Percentiles rank a stretch among this genome's conserved stretches.
Conservation (phyloP, 331 rosid genomes). For the Erythrophleum ivorense region DNA sequence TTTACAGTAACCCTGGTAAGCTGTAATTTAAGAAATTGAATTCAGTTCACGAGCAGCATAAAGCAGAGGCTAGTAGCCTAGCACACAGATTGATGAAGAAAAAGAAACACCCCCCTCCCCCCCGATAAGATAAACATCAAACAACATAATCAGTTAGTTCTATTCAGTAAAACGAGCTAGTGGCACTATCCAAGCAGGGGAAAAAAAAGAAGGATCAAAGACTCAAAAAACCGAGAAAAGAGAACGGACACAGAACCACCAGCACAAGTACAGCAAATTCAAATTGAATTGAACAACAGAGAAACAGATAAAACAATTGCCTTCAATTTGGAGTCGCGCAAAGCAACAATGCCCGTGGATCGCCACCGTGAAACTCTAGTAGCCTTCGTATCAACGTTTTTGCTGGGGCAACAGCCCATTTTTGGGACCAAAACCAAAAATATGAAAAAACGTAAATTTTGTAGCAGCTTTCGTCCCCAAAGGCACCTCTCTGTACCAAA, state of each 20-base stretch:
- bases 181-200: not conserved
- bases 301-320: slow-evolving; percentile 40
- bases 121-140: not conserved
- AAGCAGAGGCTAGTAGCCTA: not conserved
- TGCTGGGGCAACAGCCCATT: slow-evolving; percentile 86
- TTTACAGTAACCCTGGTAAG: not conserved
- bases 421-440: not conserved
- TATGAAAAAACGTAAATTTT: not conserved
- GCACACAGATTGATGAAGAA: not conserved
- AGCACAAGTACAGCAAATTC: not conserved
- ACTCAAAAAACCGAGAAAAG: not conserved
- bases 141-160: not conserved
- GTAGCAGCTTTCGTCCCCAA: not conserved
- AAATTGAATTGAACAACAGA: not conserved
- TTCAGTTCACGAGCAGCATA: not conserved
- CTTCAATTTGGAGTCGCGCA: slow-evolving; percentile 96
- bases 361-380: slow-evolving; percentile 82
- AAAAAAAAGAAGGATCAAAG: not conserved
- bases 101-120: not conserved
- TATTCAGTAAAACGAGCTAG: not conserved
- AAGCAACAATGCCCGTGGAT: slow-evolving; percentile 94
- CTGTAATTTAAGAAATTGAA: not conserved
- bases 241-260: not conserved
- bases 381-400: slow-evolving; percentile 67
- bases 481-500: not conserved